Evolutionary conservation across 257 asterid species (phyloP).

Genomic region (Solanum chiquidenum): DNA sequence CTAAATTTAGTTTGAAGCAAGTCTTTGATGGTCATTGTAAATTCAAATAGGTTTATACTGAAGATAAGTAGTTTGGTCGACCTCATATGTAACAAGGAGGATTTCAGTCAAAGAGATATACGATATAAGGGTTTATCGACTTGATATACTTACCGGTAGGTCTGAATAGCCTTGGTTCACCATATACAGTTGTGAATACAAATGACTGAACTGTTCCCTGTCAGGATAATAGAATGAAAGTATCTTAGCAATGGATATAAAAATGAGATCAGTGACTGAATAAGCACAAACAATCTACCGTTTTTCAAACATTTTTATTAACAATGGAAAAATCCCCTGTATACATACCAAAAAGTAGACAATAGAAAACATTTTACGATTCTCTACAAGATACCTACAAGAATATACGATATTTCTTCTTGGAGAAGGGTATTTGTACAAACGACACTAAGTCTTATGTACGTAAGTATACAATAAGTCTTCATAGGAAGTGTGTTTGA

Average conservation of each 20-base stretch:
- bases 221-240: neutral
- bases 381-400: neutral
- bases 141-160: slow-evolving; percentile 62
- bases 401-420: neutral
- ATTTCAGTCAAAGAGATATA: neutral
- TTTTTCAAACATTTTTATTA: neutral
- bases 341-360: neutral
- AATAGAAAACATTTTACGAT: neutral
- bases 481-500: neutral
- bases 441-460: neutral
- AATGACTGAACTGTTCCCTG: slow-evolving; percentile 85
- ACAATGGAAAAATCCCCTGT: neutral
- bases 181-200: slow-evolving; percentile 84
- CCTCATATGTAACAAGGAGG: neutral
- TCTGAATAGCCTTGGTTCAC: slow-evolving; percentile 85
- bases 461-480: neutral
- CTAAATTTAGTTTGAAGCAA: neutral
- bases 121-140: neutral
- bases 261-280: neutral
- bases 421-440: neutral
- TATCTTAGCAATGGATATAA: neutral
- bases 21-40: neutral
- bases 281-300: neutral
- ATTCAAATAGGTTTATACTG: neutral
- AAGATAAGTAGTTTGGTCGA: neutral